A percentile compares a stretch with the other conserved stretches of the same genome.
Evolutionary conservation across 345 rosid species (phyloP).

Genomic region (Draba incana): DNA sequence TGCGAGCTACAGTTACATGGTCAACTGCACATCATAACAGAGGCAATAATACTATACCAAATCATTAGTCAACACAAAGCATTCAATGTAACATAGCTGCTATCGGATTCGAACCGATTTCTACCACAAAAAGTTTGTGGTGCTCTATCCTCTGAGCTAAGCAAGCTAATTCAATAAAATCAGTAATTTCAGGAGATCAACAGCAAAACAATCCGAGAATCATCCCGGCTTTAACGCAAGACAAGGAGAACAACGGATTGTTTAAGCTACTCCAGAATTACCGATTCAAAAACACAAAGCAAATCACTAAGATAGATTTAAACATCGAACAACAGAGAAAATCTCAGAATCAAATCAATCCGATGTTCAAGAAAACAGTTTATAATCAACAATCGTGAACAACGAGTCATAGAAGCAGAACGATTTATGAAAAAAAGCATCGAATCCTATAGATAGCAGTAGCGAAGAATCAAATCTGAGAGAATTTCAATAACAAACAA

Average conservation of each 20-base stretch:
- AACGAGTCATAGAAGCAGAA: neutral
- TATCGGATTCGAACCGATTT: constrained; percentile 40
- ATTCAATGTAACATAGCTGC: neutral
- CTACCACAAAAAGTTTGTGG: constrained; percentile 31
- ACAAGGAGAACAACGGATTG: neutral
- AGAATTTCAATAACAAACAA: neutral
- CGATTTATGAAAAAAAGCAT: neutral
- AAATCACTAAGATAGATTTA: neutral
- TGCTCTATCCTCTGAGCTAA: constrained; percentile 31
- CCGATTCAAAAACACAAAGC: neutral
- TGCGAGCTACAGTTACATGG: constrained; percentile 39
- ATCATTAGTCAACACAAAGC: neutral
- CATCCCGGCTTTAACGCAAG: constrained; percentile 2
- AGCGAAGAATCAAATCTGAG: neutral
- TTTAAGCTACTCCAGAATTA: neutral
- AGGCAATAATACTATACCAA: neutral
- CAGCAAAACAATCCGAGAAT: constrained; percentile 1
- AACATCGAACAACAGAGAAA: neutral
- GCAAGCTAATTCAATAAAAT: neutral
- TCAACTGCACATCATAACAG: neutral
- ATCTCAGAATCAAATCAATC: neutral
- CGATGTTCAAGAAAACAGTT: neutral
- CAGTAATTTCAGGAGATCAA: neutral
- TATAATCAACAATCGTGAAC: neutral
- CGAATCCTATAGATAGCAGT: neutral